Evolutionary conservation across 2,329 filamentous ascomycete species (phyloP), one percentile per base, ranked within the genome.

Genomic region (Alternaria panax): DNA sequence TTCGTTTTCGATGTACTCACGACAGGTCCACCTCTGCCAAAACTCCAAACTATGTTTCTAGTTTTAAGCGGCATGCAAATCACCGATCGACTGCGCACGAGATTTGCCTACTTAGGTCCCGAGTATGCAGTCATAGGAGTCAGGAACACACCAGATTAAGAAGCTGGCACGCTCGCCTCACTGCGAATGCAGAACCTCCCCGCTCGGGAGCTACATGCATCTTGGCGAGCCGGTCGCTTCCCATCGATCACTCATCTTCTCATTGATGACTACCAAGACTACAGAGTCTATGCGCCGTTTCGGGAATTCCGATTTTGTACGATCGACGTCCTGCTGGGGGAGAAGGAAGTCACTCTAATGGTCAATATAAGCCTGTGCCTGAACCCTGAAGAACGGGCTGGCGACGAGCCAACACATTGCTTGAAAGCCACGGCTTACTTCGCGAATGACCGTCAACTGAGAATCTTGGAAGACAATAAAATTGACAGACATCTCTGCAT

Each of bases 31-130:
- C 30, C 30, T 34, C 14, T 34, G 2, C 30, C 30, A 34, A 16
- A 34, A 12, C 1, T 34, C 5, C 30, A 34, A 6, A 34, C 30
- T 2, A 14, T 34, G 5, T 12, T 34, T 34, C 30, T 34, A 14
- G 12, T 0, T 2, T 6, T 16, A 0, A 1, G 0, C 0, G 16
- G 5, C 7, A 6, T 34, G 30, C 1, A 34, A 6, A 14, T 34
- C 1, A 5, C 12, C 0, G 12, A 34, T 3, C 30, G 12, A 14
- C 11, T 34, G 30, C 1, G 30, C 30, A 34, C 2, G 30, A 12
- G 12, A 34, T 16, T 14, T 16, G 12, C 14, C 0, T 14, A 34
- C 30, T 34, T 34, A 1, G 30, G 14, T 16, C 30, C 11, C 14
- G 0, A 1, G 1, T 7, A 34, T 34, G 30, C 30, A 3, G 11